These are phyloP conservation scores for Clarireedia paspali DNA, from an alignment of 2,329 filamentous ascomycete genomes.

Conservation along the genomic window DNA sequence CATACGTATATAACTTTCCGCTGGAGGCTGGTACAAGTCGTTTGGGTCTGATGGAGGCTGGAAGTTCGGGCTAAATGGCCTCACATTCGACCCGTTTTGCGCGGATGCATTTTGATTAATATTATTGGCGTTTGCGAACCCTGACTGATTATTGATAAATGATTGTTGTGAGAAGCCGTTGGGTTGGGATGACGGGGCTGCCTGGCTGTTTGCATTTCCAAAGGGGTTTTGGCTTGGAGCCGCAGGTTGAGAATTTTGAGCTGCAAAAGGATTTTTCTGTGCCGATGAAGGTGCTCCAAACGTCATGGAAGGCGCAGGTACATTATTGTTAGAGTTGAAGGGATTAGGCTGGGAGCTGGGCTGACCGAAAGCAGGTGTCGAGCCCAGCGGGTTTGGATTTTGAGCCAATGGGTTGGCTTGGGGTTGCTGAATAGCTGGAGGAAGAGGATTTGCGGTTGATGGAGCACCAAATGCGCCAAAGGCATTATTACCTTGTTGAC, in stretches of 20 bases:
- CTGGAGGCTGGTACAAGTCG: conserved; percentile 10
- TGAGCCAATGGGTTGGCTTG: background rate
- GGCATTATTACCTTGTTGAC: conserved; percentile 3
- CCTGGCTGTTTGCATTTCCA: background rate
- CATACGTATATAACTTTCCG: conserved; percentile 18
- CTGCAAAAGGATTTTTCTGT: conserved; percentile 10
- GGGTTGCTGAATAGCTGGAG: background rate
- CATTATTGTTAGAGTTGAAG: background rate
- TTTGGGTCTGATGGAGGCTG: conserved; percentile 3
- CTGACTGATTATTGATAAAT: background rate
- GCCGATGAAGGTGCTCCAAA: conserved; percentile 30
- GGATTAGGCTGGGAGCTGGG: conserved; percentile 31
- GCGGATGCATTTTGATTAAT: background rate
- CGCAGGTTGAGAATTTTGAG: background rate
- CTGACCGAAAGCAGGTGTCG: conserved; percentile 30
- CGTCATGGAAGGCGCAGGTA: conserved; percentile 29
- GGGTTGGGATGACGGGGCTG: background rate
- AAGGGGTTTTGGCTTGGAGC: background rate
- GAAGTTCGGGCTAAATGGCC: conserved; percentile 5
- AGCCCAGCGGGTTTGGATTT: conserved; percentile 6
- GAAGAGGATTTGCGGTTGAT: background rate
- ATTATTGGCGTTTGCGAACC: background rate
- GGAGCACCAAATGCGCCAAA: conserved; percentile 6
- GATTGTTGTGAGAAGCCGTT: background rate
- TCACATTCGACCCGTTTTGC: background rate